A percentile compares a stretch with the other conserved stretches of the same genome.
Conservation (phyloP, 2,329 filamentous ascomycete species). For the Diatrype stigma region DNA sequence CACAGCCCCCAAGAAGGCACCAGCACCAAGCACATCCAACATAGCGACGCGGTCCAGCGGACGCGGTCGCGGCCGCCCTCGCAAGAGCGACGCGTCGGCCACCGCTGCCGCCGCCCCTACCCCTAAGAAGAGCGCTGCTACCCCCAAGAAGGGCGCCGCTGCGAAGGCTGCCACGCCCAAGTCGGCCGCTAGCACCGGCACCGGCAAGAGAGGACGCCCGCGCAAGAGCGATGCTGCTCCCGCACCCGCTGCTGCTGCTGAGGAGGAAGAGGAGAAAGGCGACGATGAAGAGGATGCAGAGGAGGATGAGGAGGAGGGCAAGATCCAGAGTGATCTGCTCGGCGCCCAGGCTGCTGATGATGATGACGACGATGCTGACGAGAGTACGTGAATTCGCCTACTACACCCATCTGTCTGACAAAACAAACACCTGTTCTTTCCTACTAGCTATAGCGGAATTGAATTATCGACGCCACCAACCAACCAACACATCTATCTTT, state of each 20-base stretch:
- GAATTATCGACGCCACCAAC: no score
- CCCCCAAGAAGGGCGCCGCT: conserved; percentile 18
- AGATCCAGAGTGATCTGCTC: no score
- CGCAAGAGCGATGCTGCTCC: conserved; percentile 21
- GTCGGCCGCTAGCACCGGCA: conserved; percentile 12
- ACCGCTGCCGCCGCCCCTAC: no score
- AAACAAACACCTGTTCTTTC: no score
- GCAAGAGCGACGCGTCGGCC: conserved; percentile 22
- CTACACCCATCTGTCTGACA: background rate
- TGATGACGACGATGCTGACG: background rate
- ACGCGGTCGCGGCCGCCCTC: conserved; percentile 29
- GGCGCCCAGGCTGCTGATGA: conserved; percentile 13
- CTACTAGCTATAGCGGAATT: no score
- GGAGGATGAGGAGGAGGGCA: no score
- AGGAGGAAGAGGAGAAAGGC: conserved; percentile 6
- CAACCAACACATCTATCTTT: background rate
- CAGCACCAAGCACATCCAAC: conserved; percentile 7
- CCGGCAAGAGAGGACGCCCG: conserved; percentile 14
- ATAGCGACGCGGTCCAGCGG: no score
- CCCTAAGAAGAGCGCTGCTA: conserved; percentile 24
- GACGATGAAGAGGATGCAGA: conserved; percentile 14
- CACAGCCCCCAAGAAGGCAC: conserved; percentile 10
- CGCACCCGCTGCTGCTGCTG: background rate
- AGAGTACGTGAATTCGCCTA: background rate
- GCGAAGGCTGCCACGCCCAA: conserved; percentile 12